Evolutionary conservation across 2,329 filamentous ascomycete species (phyloP), one percentile per base, ranked within the genome.

Genomic region (Botrytis fragariae): DNA sequence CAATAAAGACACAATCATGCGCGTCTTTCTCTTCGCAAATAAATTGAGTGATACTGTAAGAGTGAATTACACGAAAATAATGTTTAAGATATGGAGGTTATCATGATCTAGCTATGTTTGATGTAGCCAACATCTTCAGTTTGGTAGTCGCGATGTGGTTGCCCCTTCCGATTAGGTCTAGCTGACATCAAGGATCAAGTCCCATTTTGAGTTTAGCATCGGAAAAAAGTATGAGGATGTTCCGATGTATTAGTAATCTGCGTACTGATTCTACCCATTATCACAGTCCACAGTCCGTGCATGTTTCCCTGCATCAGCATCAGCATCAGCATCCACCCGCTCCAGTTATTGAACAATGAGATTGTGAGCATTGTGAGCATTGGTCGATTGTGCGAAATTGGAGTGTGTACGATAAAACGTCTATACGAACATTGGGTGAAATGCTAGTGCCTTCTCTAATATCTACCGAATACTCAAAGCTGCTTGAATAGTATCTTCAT

Each of bases 111-210:
- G 32, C 44, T 48, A 16, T 32, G 10, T n/a, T 64, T 60, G n/a
- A 35, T 25, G 25, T 37, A 69, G 63, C 62, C 71, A 72, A 69
- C 71, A 69, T 69, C 71, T 72, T 44, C 29, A 69, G 51, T n/a
- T 8, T 44, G 45, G 63, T 60, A 61, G 71, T 72, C 71, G 71
- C 71, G 51, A 72, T 60, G 71, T 60, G 32, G 71, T 72, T 72
- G 71, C 71, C 45, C 62, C 54, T 72, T 62, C 62, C 63, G 67
- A 57, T 69, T 69, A 51, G 59, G 69, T 18, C 64, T 71, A 71
- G 59, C 37, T 45, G 35, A 35, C 10, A 37, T 35, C 68, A 60
- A 20, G 68, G 65, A 57, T 68, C 14, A 68, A 29, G 9, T 57
- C 25, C n/a, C 45, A 68, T 51, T 45, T 64, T 64, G n/a, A 44